Conservation (phyloP, 2,329 filamentous ascomycete species). For the Aspergillus sclerotialis region DNA sequence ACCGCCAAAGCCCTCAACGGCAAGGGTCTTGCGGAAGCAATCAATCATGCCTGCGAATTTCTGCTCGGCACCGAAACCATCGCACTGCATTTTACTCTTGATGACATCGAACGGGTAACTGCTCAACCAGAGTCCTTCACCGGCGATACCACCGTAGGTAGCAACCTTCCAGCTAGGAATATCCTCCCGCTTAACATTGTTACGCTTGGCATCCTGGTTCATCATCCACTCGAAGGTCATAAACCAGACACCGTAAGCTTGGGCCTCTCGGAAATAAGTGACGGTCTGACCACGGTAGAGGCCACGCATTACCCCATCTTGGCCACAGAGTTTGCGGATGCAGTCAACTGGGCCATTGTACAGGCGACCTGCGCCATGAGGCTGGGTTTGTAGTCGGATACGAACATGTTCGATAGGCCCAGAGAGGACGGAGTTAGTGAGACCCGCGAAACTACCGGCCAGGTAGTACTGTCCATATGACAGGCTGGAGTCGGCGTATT, state of each 20-base stretch:
- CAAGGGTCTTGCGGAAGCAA: conserved; percentile 79
- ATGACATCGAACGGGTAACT: conserved; percentile 96
- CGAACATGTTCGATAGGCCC: conserved; percentile 94
- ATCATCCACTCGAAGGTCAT: conserved; percentile 92
- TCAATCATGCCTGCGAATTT: conserved; percentile 77
- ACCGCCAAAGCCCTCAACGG: conserved; percentile 66
- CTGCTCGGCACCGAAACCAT: conserved; percentile 70
- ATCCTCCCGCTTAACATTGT: conserved; percentile 65
- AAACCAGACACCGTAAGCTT: conserved; percentile 96
- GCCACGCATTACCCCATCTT: conserved; percentile 62
- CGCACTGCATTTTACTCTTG: conserved; percentile 99
- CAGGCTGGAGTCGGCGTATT: conserved; percentile 45
- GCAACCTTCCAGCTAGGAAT: conserved; percentile 82
- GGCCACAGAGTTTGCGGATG: conserved; percentile 69
- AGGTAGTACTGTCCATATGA: conserved; percentile 82
- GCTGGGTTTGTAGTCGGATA: conserved; percentile 93
- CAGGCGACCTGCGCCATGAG: conserved; percentile 70
- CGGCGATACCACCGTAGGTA: conserved; percentile 84
- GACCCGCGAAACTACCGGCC: conserved; percentile 83
- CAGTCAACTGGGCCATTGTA: conserved; percentile 87
- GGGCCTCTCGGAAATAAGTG: conserved; percentile 79
- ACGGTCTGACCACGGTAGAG: conserved; percentile 84
- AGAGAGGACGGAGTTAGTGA: conserved; percentile 83
- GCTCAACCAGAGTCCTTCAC: conserved; percentile 85
- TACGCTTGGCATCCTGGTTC: conserved; percentile 77